These are phyloP conservation scores for Alternaria sp. DNA, from an alignment of 2,329 filamentous ascomycete genomes.

Conservation along the genomic window DNA sequence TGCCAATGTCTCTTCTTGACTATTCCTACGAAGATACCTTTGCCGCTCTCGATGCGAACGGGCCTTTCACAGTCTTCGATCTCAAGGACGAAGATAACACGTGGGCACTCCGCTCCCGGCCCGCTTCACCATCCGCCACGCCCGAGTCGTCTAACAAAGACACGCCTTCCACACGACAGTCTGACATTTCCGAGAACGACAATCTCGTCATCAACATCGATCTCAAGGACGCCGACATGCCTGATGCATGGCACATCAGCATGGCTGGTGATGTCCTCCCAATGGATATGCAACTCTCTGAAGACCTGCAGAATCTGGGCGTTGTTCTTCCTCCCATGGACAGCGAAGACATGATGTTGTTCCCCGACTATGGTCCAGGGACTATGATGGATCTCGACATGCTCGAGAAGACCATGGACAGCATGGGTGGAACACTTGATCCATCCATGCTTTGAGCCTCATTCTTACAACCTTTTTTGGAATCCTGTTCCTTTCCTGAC, in stretches of 20 bases:
- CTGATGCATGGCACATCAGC: constrained; percentile 39
- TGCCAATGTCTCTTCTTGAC: constrained; percentile 38
- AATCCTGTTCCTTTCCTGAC: neutral
- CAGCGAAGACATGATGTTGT: constrained; percentile 45
- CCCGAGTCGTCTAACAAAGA: constrained; percentile 48
- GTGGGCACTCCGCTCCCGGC: constrained; percentile 42
- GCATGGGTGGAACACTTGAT: constrained; percentile 29
- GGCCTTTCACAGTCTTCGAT: constrained; percentile 41
- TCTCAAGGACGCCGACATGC: constrained; percentile 43
- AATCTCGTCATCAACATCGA: constrained; percentile 49
- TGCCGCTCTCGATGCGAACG: constrained; percentile 39
- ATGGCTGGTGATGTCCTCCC: constrained; percentile 37
- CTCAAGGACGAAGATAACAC: constrained; percentile 45
- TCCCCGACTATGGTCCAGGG: constrained; percentile 31
- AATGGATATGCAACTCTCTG: constrained; percentile 39
- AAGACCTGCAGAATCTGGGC: constrained; percentile 40
- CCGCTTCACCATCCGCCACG: constrained; percentile 40
- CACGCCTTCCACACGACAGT: constrained; percentile 46
- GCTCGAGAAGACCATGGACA: constrained; percentile 42
- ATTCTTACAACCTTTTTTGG: neutral
- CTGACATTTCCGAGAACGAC: constrained; percentile 53
- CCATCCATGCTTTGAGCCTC: constrained; percentile 18
- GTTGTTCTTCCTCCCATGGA: constrained; percentile 42
- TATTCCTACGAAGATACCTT: constrained; percentile 44
- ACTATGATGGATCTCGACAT: constrained; percentile 43